Conservation (phyloP, 352 stramenopile genomes). For the Pythium monospermum region DNA sequence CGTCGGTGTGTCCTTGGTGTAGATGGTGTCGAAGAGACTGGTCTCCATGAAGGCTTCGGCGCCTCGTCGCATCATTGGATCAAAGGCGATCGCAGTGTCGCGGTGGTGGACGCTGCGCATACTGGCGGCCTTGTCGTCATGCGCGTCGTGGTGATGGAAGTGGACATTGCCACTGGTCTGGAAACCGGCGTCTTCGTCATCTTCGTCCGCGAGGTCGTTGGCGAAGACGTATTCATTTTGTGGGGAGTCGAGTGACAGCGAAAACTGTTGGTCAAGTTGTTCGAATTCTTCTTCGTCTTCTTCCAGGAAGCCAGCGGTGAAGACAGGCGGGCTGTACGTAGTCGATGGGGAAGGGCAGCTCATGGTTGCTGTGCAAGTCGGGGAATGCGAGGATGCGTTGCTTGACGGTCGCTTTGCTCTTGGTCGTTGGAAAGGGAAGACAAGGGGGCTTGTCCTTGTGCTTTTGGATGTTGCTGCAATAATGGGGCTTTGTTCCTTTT, state of each 20-base stretch:
- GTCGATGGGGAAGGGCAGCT: not conserved
- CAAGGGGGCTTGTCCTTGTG: too few species aligned
- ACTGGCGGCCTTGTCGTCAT: constrained; percentile 22
- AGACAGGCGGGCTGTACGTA: constrained; percentile 6
- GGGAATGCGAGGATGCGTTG: not conserved
- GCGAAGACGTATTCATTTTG: constrained; percentile 24
- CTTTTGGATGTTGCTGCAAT: not conserved
- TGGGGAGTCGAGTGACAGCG: constrained; percentile 28
- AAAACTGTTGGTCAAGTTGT: constrained; percentile 15
- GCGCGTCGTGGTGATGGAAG: constrained; percentile 10
- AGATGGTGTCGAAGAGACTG: constrained; percentile 20
- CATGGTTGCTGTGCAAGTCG: not conserved
- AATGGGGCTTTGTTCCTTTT: constrained; percentile 17
- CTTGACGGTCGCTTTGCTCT: too few species aligned
- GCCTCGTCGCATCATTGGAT: constrained; percentile 11
- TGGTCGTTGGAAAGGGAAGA: too few species aligned
- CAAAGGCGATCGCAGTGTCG: constrained; percentile 17
- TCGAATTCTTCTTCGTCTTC: constrained; percentile 11
- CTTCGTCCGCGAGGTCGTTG: constrained; percentile 21
- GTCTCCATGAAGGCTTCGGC: constrained; percentile 23
- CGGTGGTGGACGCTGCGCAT: constrained; percentile 22
- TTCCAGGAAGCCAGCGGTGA: constrained; percentile 14
- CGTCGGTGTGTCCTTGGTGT: constrained; percentile 22
- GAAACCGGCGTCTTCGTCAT: constrained; percentile 3
- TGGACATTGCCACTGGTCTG: constrained; percentile 3